Base-by-base conservation (phyloP, 768 basidiomycete species). In the Suillus subluteus region DNA sequence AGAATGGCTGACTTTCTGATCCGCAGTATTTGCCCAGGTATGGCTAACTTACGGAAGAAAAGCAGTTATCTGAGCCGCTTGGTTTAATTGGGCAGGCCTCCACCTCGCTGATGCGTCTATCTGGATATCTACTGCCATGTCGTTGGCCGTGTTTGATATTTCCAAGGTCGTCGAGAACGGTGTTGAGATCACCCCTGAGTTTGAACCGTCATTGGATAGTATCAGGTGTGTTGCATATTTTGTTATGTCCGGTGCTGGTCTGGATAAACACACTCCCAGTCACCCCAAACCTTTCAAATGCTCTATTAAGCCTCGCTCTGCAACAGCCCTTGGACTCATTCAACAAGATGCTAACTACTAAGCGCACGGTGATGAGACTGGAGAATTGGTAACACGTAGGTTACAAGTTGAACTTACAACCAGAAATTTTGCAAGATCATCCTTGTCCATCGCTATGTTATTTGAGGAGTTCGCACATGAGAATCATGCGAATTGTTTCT, bases 61-160 rank as follows among this genome's bases (percentile, higher is more conserved):
- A 52, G 16, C 6, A 26, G 7, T 15, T 3, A 1, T 52, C 26
- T 52, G 26, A 52, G 6, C 26, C 6, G 13, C 50, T 52, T 16
- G 2, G 83, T 2, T 66, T 32, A 3, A 6, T 30, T n/a, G 15
- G 12, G 16, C 64, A 86, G 87, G 87, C 6, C 69, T 81, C 55
- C 83, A 85, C 66, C 79, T 85, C 43, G 84, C 83, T 0, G 82
- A 86, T 58, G 73, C 77, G 0, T 82, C 80, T 1, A 65, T 85
- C 3, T 84, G 79, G 73, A 71, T 79, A 2, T 70, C 74, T 38
- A 68, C 83, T 1, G 74, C 78, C 0, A 77, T 68, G 62, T 78
- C 80, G 8, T 77, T 86, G 16, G 79, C 83, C 2, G 77, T 79
- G 13, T 83, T 85, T 63, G 69, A 82, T 18, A 78, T 85, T 30